These are phyloP conservation scores for Pythium oligandrum DNA, from an alignment of 352 stramenopile genomes.

Conservation along the genomic window DNA sequence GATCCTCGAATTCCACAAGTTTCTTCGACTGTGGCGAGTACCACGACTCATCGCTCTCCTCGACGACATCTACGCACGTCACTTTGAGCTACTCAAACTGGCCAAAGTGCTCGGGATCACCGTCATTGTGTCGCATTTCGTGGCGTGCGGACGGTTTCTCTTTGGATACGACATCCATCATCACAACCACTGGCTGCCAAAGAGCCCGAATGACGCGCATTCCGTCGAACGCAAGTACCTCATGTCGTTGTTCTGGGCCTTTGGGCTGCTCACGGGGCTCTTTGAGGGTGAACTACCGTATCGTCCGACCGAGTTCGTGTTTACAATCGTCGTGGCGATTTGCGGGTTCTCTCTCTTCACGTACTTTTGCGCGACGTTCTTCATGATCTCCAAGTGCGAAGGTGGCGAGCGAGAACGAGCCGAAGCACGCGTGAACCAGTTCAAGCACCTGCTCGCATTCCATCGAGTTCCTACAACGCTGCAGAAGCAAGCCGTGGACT, in stretches of 20 bases:
- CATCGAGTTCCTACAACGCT: conserved; percentile 49
- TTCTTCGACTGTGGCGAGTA: conserved; percentile 42
- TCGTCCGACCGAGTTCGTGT: conserved; percentile 43
- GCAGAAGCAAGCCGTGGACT: conserved; percentile 51
- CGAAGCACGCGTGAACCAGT: conserved; percentile 61
- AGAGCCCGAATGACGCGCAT: conserved; percentile 10
- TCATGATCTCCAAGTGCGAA: conserved; percentile 72
- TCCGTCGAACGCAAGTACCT: conserved; percentile 29
- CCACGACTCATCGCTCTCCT: conserved; percentile 48
- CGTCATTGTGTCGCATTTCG: conserved; percentile 42
- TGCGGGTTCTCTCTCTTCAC: conserved; percentile 67
- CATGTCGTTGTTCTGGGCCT: conserved; percentile 62
- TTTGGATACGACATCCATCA: conserved; percentile 42
- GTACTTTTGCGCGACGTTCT: conserved; percentile 68
- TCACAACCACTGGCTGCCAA: conserved; percentile 45
- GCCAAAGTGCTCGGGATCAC: conserved; percentile 47
- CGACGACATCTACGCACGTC: conserved; percentile 58
- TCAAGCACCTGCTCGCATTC: conserved; percentile 62
- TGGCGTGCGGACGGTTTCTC: conserved; percentile 44
- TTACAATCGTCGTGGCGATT: conserved; percentile 50
- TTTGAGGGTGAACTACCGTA: conserved; percentile 62
- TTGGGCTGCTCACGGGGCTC: conserved; percentile 47
- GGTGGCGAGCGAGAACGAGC: conserved; percentile 41
- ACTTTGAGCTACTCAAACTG: conserved; percentile 58
- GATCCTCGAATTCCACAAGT: conserved; percentile 50